Conservation (phyloP, 1,139 yeast species). For the Geotrichum citri-aurantii region DNA sequence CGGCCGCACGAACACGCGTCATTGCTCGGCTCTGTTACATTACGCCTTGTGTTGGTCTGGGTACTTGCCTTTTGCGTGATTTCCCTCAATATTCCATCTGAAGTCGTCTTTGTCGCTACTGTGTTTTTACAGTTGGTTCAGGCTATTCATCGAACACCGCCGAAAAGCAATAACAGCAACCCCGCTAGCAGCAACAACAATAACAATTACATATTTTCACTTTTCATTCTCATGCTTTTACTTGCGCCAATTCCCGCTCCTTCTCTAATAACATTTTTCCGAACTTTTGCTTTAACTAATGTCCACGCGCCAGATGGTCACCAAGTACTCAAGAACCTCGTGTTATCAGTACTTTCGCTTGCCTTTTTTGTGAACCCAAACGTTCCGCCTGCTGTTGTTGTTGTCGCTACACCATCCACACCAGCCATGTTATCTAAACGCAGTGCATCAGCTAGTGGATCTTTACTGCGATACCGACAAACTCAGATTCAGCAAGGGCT, state of each 20-base stretch:
- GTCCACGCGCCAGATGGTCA: slow-evolving; percentile 29
- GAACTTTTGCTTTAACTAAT: slow-evolving; percentile 31
- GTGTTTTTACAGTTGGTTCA: slow-evolving; percentile 40
- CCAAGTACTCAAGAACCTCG: slow-evolving; percentile 19
- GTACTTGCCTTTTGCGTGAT: slow-evolving; percentile 42
- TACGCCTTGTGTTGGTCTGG: neutral
- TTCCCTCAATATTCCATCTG: slow-evolving; percentile 67
- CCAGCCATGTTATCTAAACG: neutral
- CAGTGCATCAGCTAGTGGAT: neutral
- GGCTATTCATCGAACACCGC: neutral
- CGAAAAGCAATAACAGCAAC: neutral
- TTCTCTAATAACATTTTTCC: slow-evolving; percentile 34
- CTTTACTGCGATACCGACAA: neutral
- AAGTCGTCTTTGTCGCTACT: slow-evolving; percentile 61
- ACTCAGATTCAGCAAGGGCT: neutral
- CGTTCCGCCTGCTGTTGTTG: neutral
- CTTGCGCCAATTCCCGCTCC: slow-evolving; percentile 34
- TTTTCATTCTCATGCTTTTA: slow-evolving; percentile 32
- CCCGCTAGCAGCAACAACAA: neutral
- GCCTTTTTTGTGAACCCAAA: neutral
- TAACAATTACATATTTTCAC: slow-evolving; percentile 27
- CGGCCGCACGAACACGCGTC: neutral
- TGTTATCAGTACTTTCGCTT: neutral
- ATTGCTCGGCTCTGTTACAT: neutral
- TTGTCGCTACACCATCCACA: neutral